Percentiles rank a stretch among this genome's conserved stretches.
Conservation (phyloP, 495 filamentous ascomycete species). For the Echria macrotheca region DNA sequence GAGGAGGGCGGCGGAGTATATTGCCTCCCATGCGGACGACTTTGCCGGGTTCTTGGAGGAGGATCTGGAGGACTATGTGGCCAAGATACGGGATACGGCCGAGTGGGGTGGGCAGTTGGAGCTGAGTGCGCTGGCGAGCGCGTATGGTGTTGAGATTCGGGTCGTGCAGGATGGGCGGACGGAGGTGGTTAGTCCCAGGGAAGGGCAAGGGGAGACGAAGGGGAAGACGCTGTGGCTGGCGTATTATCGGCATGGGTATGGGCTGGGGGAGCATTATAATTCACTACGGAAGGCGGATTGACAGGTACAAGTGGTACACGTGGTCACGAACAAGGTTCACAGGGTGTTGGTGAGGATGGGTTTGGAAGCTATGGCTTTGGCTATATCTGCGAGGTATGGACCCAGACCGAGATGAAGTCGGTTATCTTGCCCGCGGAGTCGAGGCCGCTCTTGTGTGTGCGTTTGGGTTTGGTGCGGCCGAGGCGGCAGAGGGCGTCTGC, state of each 20-base stretch:
- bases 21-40: slow-evolving; percentile 45
- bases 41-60: slow-evolving; percentile 72
- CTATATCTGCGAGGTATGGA: too few relatives aligned
- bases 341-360: not conserved
- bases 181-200: slow-evolving; percentile 61
- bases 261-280: slow-evolving; percentile 95
- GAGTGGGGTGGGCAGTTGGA: slow-evolving; percentile 97
- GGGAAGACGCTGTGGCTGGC: slow-evolving; percentile 71
- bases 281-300: slow-evolving; percentile 48
- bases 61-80: slow-evolving; percentile 64
- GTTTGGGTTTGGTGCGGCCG: slow-evolving; percentile 58
- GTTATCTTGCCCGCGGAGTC: slow-evolving; percentile 47
- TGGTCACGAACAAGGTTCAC: not conserved
- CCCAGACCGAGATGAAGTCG: slow-evolving; percentile 56
- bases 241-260: slow-evolving; percentile 90
- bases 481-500: slow-evolving; percentile 52
- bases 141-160: slow-evolving; percentile 75
- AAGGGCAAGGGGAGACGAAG: slow-evolving; percentile 16
- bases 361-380: too few relatives aligned
- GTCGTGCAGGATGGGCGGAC: slow-evolving; percentile 79
- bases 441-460: slow-evolving; percentile 57
- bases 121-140: slow-evolving; percentile 74
- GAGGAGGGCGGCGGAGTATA: slow-evolving; percentile 52
- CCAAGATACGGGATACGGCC: slow-evolving; percentile 77
- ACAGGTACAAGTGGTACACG: not conserved